phyloP scores from a whole-genome alignment of 257 asterid genomes.

The Solanum rostratum region DNA sequence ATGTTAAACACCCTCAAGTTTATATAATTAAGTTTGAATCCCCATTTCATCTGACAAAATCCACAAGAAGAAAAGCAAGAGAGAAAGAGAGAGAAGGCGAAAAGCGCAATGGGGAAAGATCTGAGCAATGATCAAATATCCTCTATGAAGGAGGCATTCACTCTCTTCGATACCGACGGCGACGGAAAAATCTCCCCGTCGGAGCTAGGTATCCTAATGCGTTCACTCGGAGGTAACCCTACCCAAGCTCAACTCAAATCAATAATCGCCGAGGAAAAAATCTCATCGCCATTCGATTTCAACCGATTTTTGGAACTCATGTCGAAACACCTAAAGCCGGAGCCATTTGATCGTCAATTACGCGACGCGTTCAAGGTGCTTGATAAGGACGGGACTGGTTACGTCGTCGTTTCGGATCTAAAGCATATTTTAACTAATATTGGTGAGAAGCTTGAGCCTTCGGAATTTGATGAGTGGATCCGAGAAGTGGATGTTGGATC shows the following conservation, averaged over 20 bases:
- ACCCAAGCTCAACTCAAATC: constrained; percentile 85
- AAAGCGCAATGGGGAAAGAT: constrained; percentile 26
- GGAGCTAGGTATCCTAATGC: constrained; percentile 88
- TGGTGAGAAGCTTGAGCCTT: constrained; percentile 88
- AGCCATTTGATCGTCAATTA: constrained; percentile 92
- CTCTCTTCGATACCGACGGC: constrained; percentile 82
- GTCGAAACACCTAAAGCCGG: constrained; percentile 85
- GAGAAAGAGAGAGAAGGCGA: not conserved
- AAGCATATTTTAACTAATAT: constrained; percentile 80
- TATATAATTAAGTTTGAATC: not conserved
- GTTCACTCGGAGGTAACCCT: constrained; percentile 90
- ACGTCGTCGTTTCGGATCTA: constrained; percentile 79
- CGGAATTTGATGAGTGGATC: constrained; percentile 99
- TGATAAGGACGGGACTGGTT: constrained; percentile 74
- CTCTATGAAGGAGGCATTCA: constrained; percentile 80
- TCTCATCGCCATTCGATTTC: constrained; percentile 67
- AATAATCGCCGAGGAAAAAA: constrained; percentile 59
- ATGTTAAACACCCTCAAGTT: not conserved
- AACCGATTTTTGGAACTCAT: constrained; percentile 61
- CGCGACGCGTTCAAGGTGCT: constrained; percentile 95
- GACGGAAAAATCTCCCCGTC: constrained; percentile 88
- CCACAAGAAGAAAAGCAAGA: not conserved
- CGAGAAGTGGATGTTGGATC: constrained; percentile 94
- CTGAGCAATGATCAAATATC: constrained; percentile 65
- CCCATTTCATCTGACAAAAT: not conserved